phyloP scores from a whole-genome alignment of 495 filamentous ascomycete species.

The Daldinia caldariorum region DNA sequence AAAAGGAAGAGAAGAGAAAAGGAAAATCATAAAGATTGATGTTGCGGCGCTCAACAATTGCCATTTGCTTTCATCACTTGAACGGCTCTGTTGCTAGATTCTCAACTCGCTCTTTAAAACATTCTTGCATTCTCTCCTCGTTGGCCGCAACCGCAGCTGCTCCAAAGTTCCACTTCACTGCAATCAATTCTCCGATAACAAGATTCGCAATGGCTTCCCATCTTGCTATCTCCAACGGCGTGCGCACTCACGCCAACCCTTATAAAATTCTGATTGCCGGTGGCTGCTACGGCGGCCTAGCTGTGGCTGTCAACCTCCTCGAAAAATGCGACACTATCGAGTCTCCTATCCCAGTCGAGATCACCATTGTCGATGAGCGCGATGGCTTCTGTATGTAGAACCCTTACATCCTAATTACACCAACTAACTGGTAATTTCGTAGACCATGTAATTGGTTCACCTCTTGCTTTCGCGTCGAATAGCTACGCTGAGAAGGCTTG shows the following conservation, averaged over 20 bases:
- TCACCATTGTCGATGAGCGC: constrained; percentile 74
- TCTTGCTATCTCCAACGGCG: constrained; percentile 18
- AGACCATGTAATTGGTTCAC: constrained; percentile 72
- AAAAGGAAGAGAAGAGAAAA: background rate
- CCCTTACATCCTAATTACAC: background rate
- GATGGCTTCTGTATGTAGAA: constrained; percentile 71
- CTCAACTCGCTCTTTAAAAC: constrained; percentile 27
- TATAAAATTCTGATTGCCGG: constrained; percentile 66
- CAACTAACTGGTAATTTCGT: constrained; percentile 5
- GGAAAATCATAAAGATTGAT: constrained; percentile 11
- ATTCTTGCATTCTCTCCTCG: constrained; percentile 17
- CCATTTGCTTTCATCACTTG: constrained; percentile 9
- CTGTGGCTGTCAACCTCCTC: constrained; percentile 66
- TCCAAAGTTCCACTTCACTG: constrained; percentile 24
- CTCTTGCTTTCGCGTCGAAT: constrained; percentile 67
- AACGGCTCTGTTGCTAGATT: constrained; percentile 14
- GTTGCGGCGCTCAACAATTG: constrained; percentile 22
- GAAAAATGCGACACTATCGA: constrained; percentile 62
- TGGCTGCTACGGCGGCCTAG: constrained; percentile 72
- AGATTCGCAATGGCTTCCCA: constrained; percentile 32
- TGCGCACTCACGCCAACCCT: constrained; percentile 34
- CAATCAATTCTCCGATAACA: constrained; percentile 18
- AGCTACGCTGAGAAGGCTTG: constrained; percentile 67
- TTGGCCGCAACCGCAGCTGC: constrained; percentile 9
- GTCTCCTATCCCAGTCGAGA: constrained; percentile 61